Conservation (phyloP, 331 rosid genomes). For the Stylosanthes scabra region DNA sequence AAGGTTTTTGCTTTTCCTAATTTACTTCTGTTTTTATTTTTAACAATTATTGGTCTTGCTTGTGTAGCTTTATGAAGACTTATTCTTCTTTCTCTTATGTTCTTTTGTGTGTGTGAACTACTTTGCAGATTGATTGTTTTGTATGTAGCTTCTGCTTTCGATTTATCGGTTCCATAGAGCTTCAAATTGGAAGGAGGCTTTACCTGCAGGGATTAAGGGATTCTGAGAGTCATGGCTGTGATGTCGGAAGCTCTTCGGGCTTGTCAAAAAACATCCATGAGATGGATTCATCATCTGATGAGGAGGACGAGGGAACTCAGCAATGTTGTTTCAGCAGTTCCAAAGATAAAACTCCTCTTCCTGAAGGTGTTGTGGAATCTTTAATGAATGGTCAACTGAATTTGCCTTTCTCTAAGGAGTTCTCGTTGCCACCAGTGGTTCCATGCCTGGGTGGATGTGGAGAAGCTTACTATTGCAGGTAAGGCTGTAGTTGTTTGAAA, state of each 20-base stretch:
- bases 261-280: conserved; percentile 39
- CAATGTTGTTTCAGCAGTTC: conserved; percentile 56
- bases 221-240: conserved; percentile 55
- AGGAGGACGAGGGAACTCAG: conserved; percentile 46
- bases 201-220: conserved; percentile 70
- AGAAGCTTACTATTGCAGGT: conserved; percentile 91
- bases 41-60: conserved; percentile 12
- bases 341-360: conserved; percentile 52
- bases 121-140: conserved; percentile 84
- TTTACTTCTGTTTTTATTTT: background rate
- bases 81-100: conserved; percentile 11
- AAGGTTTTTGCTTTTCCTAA: conserved; percentile 51
- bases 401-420: conserved; percentile 68
- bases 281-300: conserved; percentile 64
- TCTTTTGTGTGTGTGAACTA: conserved; percentile 19
- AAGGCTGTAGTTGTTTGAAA: conserved; percentile 29
- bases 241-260: conserved; percentile 44
- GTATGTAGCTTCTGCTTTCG: conserved; percentile 95
- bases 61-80: background rate
- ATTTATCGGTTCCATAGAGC: conserved; percentile 84
- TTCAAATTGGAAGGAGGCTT: conserved; percentile 90
- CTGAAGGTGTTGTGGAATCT: conserved; percentile 70
- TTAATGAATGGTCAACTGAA: conserved; percentile 67
- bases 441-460: conserved; percentile 77
- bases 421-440: conserved; percentile 66